A percentile compares a stretch with the other conserved stretches of the same genome.
Conservation (phyloP, 2,329 filamentous ascomycete genomes). For the Colletotrichum incanum region DNA sequence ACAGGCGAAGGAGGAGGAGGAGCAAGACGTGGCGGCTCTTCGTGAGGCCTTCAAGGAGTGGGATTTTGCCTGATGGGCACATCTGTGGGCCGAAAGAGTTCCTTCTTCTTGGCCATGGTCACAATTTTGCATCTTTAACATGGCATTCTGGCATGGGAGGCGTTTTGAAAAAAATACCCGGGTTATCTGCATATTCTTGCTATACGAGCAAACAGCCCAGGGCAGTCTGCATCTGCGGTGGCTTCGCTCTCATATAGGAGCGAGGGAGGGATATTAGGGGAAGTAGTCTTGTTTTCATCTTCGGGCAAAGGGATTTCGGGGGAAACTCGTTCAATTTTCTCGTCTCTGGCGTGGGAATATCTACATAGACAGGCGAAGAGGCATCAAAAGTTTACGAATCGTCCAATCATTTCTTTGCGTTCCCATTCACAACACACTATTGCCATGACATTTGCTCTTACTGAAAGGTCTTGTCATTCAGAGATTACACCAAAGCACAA, state of each 20-base stretch:
- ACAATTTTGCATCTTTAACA: slow-evolving; percentile 21
- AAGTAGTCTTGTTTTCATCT: not conserved
- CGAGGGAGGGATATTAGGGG: not conserved
- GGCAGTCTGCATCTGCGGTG: slow-evolving; percentile 5
- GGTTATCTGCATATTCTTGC: slow-evolving; percentile 34
- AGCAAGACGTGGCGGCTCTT: slow-evolving; percentile 82
- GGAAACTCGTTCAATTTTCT: not conserved
- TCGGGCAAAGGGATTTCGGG: not conserved
- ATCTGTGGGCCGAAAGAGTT: too few species aligned
- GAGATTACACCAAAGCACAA: not conserved
- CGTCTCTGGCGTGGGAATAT: not conserved
- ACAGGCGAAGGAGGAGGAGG: slow-evolving; percentile 85
- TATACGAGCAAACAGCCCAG: not conserved
- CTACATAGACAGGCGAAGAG: not conserved
- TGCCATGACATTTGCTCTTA: not conserved
- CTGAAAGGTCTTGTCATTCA: too few species aligned
- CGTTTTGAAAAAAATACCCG: slow-evolving; percentile 42
- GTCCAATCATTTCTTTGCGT: not conserved
- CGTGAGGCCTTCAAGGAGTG: slow-evolving; percentile 86
- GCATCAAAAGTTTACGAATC: not conserved
- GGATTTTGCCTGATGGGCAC: slow-evolving; percentile 77
- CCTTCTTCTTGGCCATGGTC: not conserved
- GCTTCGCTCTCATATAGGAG: not conserved
- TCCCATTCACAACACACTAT: not conserved
- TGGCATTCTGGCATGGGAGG: slow-evolving; percentile 35